Conservation (phyloP, 495 filamentous ascomycete species). For the Niebla homalea region DNA sequence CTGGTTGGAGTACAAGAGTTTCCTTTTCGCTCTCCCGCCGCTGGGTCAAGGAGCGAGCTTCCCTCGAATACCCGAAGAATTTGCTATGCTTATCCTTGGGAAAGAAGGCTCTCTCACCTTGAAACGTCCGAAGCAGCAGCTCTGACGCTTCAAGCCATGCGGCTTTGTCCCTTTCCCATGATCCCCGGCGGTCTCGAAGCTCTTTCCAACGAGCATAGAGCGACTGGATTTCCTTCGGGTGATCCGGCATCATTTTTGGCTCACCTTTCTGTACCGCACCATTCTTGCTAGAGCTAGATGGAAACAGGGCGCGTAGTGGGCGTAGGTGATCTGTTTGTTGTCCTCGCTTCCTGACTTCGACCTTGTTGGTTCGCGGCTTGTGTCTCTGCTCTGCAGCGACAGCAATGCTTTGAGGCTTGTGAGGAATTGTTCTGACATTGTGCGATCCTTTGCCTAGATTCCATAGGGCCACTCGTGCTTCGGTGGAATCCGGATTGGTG, state of each 20-base stretch:
- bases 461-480: constrained; percentile 61
- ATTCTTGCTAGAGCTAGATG: background rate
- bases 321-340: background rate
- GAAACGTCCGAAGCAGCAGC: constrained; percentile 67
- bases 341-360: background rate
- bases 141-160: constrained; percentile 66
- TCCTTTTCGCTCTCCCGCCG: constrained; percentile 14
- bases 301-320: background rate
- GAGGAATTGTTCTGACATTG: constrained; percentile 25
- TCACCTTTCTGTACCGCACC: constrained; percentile 21
- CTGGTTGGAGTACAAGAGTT: background rate
- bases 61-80: constrained; percentile 50
- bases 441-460: constrained; percentile 64
- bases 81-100: constrained; percentile 54
- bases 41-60: constrained; percentile 25
- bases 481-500: constrained; percentile 50
- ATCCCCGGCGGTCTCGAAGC: background rate
- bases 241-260: constrained; percentile 38
- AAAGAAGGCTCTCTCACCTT: constrained; percentile 63
- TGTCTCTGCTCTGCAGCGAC: background rate
- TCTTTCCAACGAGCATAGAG: background rate
- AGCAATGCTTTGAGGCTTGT: background rate
- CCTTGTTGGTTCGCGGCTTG: background rate
- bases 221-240: constrained; percentile 13
- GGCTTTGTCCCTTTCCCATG: constrained; percentile 17